Base-by-base conservation (phyloP, 1,284 basidiomycete species). In the Pseudozyma pruni region DNA sequence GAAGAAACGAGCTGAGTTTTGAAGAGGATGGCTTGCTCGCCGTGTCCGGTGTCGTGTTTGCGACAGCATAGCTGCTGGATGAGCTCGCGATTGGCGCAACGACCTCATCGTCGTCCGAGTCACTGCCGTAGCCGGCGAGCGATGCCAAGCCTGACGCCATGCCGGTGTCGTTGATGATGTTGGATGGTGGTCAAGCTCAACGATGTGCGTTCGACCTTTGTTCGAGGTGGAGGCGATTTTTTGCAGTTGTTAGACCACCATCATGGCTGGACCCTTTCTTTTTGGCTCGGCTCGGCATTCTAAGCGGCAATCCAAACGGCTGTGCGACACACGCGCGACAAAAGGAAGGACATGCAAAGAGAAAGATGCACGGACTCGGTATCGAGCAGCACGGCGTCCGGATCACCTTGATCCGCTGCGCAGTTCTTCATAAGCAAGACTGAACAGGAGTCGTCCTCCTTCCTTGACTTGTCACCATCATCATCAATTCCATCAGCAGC, bases 61-160 rank as follows among this genome's bases (percentile, higher is more conserved):
- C 20, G 37, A 44, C 40, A 16, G 25, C 40, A 19, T 27, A n/a
- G 35, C 29, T 54, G 52, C 51, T 35, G 4, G 41, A 38, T 6
- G 38, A 33, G 39, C 1, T 25, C 14, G 16, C 22, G 8, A n/a
- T 10, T 11, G 38, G 39, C n/a, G 38, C 5, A 14, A 2, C 16
- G n/a, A 33, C 42, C 6, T n/a, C n/a, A n/a, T 57, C 53, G 8
- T 41, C 39, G 16, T 68, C 64, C 25, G 64, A 68, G 42, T 68
- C 64, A 46, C 64, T 68, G 20, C 50, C 58, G 42, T 68, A 68
- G 14, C 54, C 58, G 19, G 54, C 54, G 11, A 68, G 64, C 34
- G 49, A 61, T 46, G 64, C 50, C 17, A 68, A 41, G 8, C 58
- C 64, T 5, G 47, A 38, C 8, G 58, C 39, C 63, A 60, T 67